A percentile compares a stretch with the other conserved stretches of the same genome.
phyloP scores from a whole-genome alignment of 345 rosid species.

The Isatis tinctoria region DNA sequence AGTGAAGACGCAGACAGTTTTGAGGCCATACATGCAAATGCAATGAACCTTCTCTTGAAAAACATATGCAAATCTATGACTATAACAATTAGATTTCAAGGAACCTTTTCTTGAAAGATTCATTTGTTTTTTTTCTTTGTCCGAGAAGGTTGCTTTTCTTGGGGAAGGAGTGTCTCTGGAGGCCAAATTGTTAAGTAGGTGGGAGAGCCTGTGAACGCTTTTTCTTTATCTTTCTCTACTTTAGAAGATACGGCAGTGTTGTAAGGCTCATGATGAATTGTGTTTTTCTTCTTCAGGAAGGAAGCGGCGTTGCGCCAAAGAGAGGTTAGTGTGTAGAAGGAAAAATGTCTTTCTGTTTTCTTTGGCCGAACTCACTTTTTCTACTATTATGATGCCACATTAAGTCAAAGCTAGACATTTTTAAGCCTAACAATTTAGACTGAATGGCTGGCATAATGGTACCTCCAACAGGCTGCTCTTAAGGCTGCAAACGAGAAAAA shows the following conservation, averaged over 20 bases:
- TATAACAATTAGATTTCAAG: background rate
- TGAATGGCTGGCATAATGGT: conserved; percentile 6
- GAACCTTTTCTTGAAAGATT: background rate
- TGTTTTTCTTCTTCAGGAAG: conserved; percentile 45
- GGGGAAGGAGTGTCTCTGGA: conserved; percentile 95
- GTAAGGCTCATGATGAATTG: background rate
- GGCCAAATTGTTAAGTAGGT: conserved; percentile 92
- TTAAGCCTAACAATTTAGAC: background rate
- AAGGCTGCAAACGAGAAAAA: conserved; percentile 71
- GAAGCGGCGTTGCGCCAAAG: conserved; percentile 83
- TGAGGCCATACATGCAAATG: background rate
- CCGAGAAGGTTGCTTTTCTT: conserved; percentile 77
- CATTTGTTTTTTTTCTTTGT: background rate
- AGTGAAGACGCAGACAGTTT: background rate
- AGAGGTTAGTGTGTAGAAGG: conserved; percentile 50
- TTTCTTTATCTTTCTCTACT: conserved; percentile 11
- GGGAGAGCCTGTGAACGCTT: conserved; percentile 13
- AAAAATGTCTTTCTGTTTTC: background rate
- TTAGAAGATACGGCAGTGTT: background rate
- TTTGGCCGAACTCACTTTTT: background rate
- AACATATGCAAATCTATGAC: background rate
- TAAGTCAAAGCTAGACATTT: background rate
- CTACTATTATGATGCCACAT: background rate
- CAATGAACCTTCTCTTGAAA: no score
- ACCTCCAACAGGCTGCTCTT: conserved; percentile 64